Base-by-base conservation (phyloP, 371 early-diverging fungal species). In the Mortierella polycephala region DNA sequence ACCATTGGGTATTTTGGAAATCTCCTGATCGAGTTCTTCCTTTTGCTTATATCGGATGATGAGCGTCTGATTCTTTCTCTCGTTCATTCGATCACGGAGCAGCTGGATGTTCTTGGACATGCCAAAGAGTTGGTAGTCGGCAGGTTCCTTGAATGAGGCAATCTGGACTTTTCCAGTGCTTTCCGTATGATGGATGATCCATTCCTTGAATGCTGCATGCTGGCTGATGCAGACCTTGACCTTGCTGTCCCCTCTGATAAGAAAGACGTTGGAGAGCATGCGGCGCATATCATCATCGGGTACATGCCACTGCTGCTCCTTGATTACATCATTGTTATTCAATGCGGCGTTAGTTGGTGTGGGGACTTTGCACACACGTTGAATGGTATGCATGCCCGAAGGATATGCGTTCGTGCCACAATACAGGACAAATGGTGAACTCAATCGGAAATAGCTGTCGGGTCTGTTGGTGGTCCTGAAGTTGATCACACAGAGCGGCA, bases 401-500 rank as follows among this genome's bases (percentile, higher is more conserved):
- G 77, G 67, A 16, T 53, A 61, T 5, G 18, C 40, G 2, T 16
- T 21, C 1, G 40, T 21, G 13, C 56, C 60, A 0, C 42, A 41
- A 46, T 64, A 64, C 14, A 76, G 54, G 18, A 64, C 58, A 0
- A 37, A 12, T 16, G 49, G 49, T 7, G 55, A 20, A 50, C 64
- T 64, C 57, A 76, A 40, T 9, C 77, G 64, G 41, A 56, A 65
- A 45, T 39, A 66, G 18, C 69, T 54, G 21, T 62, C 62, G 10
- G 80, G 57, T 4, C 45, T 41, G 64, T 79, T 79, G 56, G 70
- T 50, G 1, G 80, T 57, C 61, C 56, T 79, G 64, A 79, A 69
- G 57, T 69, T 73, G 60, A 79, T 66, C 7, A 79, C 80, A 45
- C 80, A 79, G 5, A 79, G 57, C 0, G 80, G 80, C 7, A 79